Evolutionary conservation across 1,139 yeast species (phyloP), one percentile per base, ranked within the genome.

Genomic region (Saccharomyces hybrid): DNA sequence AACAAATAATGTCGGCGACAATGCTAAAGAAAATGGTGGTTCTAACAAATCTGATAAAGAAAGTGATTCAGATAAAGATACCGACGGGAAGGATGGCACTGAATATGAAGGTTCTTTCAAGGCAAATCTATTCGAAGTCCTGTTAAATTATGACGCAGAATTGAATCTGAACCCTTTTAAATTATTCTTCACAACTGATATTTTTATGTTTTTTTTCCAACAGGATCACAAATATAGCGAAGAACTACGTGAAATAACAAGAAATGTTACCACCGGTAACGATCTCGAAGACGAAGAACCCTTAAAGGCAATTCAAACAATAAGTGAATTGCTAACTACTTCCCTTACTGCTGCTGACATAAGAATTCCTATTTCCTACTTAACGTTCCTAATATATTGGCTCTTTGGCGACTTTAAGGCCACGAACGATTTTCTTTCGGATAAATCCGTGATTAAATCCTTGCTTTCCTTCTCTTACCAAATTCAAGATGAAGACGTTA

Each of bases 101-200:
- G 29, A 2, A 3, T 50, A 32, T 27, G 38, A 19, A 8, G 23
- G n/a, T 11, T 19, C 19, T 38, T 23, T 62, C 5, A 60, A 60
- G 25, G 47, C 58, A 4, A 88, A 88, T 65, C 70, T 93, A 1
- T 82, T 93, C 54, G 75, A 82, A 23, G 80, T 86, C 0, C 71
- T 93, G 6, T 78, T 89, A 65, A 95, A 86, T 60, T 89, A 87
- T 63, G 95, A 90, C 62, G 80, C 88, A 1, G 90, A 86, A 19
- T 73, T 80, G 49, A 81, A 84, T 55, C 71, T 90, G 47, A 91
- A 95, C 61, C 97, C 99, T 0, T 93, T 89, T 68, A 82, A 84
- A 63, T 73, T 83, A 0, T 95, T 97, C 95, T 91, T 93, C 72
- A 84, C 97, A 0, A 76, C 88, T 1, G 78, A 83, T 2, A 75